phyloP scores from a whole-genome alignment of 2,329 filamentous ascomycete genomes.

The Dothidotthia symphoricarpi region DNA sequence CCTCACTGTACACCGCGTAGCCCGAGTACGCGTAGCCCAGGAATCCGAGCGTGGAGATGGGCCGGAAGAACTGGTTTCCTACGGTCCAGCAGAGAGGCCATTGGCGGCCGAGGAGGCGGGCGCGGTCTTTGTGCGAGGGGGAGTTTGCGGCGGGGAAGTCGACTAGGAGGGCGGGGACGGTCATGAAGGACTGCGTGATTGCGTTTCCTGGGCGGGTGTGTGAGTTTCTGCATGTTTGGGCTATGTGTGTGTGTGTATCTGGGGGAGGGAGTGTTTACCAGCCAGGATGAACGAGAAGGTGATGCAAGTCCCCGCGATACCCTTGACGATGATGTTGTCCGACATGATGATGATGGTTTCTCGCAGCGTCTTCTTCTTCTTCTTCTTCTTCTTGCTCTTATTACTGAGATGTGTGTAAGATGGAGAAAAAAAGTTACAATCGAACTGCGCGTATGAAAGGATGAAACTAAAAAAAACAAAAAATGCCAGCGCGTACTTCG shows the following conservation, averaged over 20 bases:
- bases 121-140: constrained; percentile 44
- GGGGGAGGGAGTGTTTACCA: constrained; percentile 40
- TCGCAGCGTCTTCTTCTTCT: too few species aligned
- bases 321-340: constrained; percentile 35
- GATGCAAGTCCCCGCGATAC: constrained; percentile 48
- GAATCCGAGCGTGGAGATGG: constrained; percentile 51
- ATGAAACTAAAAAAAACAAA: too few species aligned
- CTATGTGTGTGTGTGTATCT: too few species aligned
- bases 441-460: too few species aligned
- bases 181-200: constrained; percentile 55
- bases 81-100: constrained; percentile 54
- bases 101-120: constrained; percentile 49
- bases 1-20: constrained; percentile 38
- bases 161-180: constrained; percentile 50
- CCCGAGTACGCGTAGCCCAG: constrained; percentile 50
- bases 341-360: constrained; percentile 24
- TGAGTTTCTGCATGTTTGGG: too few species aligned
- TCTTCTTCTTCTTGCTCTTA: too few species aligned
- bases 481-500: too few species aligned
- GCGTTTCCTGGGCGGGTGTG: constrained; percentile 46
- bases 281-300: constrained; percentile 52
- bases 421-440: too few species aligned
- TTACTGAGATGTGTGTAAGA: too few species aligned
- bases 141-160: constrained; percentile 46
- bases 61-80: constrained; percentile 53